Conservation (phyloP, 2,329 filamentous ascomycete species). For the Lecanosticta acicola region DNA sequence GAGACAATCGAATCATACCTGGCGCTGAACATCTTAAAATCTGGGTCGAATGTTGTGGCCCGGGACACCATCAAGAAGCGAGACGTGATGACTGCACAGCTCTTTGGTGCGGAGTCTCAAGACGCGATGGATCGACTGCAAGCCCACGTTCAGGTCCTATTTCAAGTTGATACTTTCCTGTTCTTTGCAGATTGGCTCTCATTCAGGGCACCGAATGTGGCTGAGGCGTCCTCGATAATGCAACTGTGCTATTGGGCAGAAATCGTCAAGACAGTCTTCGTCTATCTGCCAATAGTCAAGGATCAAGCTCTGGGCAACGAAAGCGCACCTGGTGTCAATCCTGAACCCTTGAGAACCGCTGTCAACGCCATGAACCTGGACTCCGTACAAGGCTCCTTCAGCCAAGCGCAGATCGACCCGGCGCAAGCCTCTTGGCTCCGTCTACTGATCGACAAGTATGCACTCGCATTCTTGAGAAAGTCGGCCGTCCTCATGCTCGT, state of each 20-base stretch:
- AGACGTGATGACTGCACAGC: slow-evolving; percentile 26
- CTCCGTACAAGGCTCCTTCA: neutral
- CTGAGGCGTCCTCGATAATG: slow-evolving; percentile 53
- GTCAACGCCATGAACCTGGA: neutral
- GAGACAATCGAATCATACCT: slow-evolving; percentile 86
- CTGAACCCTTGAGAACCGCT: neutral
- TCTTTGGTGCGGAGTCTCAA: slow-evolving; percentile 27
- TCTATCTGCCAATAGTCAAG: slow-evolving; percentile 38
- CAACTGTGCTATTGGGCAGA: slow-evolving; percentile 86
- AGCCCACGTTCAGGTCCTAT: slow-evolving; percentile 42
- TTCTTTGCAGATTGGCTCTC: slow-evolving; percentile 64
- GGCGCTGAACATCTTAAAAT: slow-evolving; percentile 64
- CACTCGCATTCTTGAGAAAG: slow-evolving; percentile 85
- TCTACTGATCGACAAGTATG: slow-evolving; percentile 65
- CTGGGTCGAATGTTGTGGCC: slow-evolving; percentile 40
- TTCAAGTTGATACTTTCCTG: slow-evolving; percentile 66
- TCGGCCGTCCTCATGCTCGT: slow-evolving; percentile 76
- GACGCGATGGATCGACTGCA: slow-evolving; percentile 16
- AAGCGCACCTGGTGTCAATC: neutral
- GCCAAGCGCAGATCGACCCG: slow-evolving; percentile 21
- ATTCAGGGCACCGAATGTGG: slow-evolving; percentile 26
- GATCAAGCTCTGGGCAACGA: neutral
- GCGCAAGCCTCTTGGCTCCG: slow-evolving; percentile 17
- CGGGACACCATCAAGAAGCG: slow-evolving; percentile 22
- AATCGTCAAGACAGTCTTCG: slow-evolving; percentile 71